Conservation (phyloP, 75 land plant genomes). For the Picea sitchensis region DNA sequence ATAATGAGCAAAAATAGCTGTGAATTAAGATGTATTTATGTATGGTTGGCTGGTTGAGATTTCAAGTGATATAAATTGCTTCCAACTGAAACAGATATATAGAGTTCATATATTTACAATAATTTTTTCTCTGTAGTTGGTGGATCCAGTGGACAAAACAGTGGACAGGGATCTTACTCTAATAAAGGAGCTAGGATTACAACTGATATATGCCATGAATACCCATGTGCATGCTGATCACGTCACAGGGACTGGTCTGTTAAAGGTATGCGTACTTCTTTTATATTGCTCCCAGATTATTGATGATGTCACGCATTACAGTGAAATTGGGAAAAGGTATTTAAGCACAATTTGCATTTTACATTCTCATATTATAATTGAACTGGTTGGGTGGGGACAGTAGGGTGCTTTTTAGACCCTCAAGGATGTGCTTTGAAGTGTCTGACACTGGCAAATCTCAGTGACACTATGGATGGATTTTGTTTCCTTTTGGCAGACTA, state of each 20-base stretch:
- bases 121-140: conserved; percentile 21
- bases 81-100: not conserved
- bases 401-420: not conserved
- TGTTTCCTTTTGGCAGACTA: conserved; percentile 37
- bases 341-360: not conserved
- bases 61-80: not conserved
- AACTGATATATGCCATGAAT: conserved; percentile 48
- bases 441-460: not conserved
- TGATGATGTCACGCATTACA: not conserved
- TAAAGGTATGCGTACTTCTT: conserved; percentile 30
- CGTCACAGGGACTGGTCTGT: conserved; percentile 50
- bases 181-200: conserved; percentile 44
- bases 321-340: too few relatives aligned
- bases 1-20: too few relatives aligned
- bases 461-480: not conserved
- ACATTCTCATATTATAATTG: not conserved
- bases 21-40: not conserved
- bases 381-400: not conserved
- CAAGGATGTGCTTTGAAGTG: not conserved
- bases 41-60: not conserved
- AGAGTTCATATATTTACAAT: not conserved
- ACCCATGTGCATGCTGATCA: conserved; percentile 65
- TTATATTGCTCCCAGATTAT: not conserved
- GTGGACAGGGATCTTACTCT: conserved; percentile 43
- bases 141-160: conserved; percentile 58